Evolutionary conservation across 257 asterid genomes (phyloP).

Genomic region (Scutellaria baicalensis): DNA sequence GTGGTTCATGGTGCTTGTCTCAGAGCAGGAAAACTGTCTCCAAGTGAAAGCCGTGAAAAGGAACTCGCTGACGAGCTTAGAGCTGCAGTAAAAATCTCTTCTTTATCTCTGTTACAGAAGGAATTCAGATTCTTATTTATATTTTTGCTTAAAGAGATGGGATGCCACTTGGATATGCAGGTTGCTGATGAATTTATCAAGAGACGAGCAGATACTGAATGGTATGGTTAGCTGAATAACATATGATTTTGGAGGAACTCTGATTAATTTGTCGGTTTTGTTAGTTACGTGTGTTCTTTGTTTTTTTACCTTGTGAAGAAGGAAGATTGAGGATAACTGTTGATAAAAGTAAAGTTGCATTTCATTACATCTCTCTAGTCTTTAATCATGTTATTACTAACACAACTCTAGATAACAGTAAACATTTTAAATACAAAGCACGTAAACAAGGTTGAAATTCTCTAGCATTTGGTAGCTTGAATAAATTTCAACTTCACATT

Average conservation of each 20-base stretch:
- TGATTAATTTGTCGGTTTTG: not conserved
- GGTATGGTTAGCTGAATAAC: conserved; percentile 25
- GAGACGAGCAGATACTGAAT: conserved; percentile 60
- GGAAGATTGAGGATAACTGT: not conserved
- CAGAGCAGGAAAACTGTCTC: conserved; percentile 55
- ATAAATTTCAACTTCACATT: not conserved
- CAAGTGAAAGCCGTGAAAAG: conserved; percentile 44
- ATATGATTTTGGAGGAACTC: not conserved
- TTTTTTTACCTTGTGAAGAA: not conserved
- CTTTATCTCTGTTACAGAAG: not conserved
- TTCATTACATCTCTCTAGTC: not conserved
- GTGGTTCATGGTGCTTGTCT: conserved; percentile 65
- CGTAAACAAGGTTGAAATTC: not conserved
- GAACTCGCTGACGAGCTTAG: conserved; percentile 76
- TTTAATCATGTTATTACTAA: not conserved
- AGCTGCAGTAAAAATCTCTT: conserved; percentile 31
- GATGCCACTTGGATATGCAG: conserved; percentile 25
- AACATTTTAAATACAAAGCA: not conserved
- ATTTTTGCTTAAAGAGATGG: not conserved
- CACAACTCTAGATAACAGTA: not conserved
- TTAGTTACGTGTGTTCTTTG: not conserved
- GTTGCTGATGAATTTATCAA: conserved; percentile 68
- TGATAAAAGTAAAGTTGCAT: not conserved
- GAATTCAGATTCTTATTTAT: not conserved
- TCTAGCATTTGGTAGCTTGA: not conserved